phyloP scores from a whole-genome alignment of 148 eudicot species.

The Mesembryanthemum crystallinum region DNA sequence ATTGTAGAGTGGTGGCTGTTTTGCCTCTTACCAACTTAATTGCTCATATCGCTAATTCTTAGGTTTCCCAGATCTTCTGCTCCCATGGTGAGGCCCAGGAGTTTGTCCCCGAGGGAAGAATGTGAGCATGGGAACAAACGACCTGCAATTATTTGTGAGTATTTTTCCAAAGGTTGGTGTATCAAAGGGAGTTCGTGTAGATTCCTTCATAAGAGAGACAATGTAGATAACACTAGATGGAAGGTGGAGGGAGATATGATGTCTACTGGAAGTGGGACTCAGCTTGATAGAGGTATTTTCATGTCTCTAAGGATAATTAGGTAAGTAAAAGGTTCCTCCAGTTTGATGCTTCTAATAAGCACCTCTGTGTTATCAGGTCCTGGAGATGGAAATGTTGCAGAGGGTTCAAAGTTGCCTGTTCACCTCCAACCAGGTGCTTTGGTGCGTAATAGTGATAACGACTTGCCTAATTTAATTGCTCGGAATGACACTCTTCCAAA shows the following conservation, averaged over 20 bases:
- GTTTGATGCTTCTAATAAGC: constrained; percentile 31
- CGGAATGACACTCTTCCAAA: constrained; percentile 27
- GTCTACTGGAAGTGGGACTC: constrained; percentile 32
- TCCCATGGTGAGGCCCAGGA: constrained; percentile 57
- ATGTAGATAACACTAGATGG: constrained; percentile 29
- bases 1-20: constrained; percentile 15
- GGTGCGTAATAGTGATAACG: constrained; percentile 19
- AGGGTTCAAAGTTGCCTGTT: constrained; percentile 27
- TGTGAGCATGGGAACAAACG: constrained; percentile 50
- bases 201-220: constrained; percentile 68
- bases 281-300: constrained; percentile 45
- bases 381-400: constrained; percentile 31
- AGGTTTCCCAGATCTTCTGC: constrained; percentile 55
- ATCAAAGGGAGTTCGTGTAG: constrained; percentile 83
- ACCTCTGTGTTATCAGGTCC: constrained; percentile 50
- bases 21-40: constrained; percentile 21
- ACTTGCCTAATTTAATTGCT: constrained; percentile 21
- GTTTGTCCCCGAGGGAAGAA: constrained; percentile 45
- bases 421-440: constrained; percentile 25
- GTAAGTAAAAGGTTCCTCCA: constrained; percentile 16
- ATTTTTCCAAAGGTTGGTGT: constrained; percentile 92
- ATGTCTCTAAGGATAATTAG: constrained; percentile 21
- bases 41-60: constrained; percentile 31
- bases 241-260: constrained; percentile 35
- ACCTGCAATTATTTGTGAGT: constrained; percentile 60